Evolutionary conservation across 2,329 filamentous ascomycete species (phyloP).

Genomic region (Ophiostoma sp.): DNA sequence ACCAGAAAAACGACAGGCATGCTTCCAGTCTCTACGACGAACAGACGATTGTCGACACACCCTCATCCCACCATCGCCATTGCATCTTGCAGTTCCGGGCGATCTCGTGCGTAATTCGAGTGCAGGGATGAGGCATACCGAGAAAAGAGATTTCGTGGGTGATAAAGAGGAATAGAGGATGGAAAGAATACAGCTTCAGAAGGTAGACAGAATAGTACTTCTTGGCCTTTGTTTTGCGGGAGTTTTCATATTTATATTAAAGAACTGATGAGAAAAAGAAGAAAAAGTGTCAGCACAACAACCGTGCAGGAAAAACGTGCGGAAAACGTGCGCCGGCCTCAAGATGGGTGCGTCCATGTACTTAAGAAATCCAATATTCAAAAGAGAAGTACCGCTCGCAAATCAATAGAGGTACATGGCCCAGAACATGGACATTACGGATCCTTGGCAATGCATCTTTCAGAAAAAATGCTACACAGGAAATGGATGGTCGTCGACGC

Average conservation of each 20-base stretch:
- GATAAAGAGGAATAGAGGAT: neutral
- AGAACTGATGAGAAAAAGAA: neutral
- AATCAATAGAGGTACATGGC: too few species aligned
- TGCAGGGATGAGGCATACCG: neutral
- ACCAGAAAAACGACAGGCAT: neutral
- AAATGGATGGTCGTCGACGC: neutral
- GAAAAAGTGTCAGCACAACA: neutral
- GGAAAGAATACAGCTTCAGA: neutral
- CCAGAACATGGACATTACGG: neutral
- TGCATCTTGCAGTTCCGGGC: conserved; percentile 2
- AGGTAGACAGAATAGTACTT: neutral
- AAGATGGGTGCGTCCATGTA: neutral
- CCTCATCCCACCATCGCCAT: neutral
- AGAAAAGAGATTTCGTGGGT: neutral
- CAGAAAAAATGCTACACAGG: neutral
- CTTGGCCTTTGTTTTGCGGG: too few species aligned
- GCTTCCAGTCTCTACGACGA: neutral
- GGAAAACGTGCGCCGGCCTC: neutral
- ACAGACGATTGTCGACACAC: neutral
- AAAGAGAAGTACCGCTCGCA: neutral
- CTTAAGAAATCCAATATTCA: neutral
- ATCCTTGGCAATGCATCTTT: neutral
- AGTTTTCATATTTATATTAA: too few species aligned
- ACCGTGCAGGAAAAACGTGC: neutral
- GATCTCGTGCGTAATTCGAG: neutral